These are phyloP conservation scores for Amanita fuliginea DNA, from an alignment of 768 basidiomycete genomes.

Conservation along the genomic window DNA sequence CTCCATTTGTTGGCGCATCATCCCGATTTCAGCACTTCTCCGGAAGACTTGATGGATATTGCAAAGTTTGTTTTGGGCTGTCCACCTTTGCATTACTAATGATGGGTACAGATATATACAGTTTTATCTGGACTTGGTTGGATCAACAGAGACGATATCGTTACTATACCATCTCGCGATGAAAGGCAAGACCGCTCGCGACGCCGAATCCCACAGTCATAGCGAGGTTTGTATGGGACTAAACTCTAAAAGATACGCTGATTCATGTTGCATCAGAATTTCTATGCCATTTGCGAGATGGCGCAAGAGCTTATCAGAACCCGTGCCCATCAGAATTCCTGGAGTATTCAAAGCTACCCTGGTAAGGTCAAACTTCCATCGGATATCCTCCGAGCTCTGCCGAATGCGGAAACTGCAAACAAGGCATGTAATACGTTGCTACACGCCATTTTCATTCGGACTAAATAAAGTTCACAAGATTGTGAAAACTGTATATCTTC, in stretches of 20 bases:
- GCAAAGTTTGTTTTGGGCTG: conserved; percentile 48
- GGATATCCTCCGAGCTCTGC: conserved; percentile 71
- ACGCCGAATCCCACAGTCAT: conserved; percentile 52
- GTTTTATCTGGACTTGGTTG: conserved; percentile 75
- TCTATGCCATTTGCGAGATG: conserved; percentile 82
- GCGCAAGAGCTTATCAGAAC: conserved; percentile 79
- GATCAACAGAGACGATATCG: conserved; percentile 70
- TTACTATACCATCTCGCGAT: conserved; percentile 74
- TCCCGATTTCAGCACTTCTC: conserved; percentile 70
- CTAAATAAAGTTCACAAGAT: conserved; percentile 30
- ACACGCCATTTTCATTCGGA: not conserved
- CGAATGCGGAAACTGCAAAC: conserved; percentile 51
- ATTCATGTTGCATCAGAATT: conserved; percentile 39
- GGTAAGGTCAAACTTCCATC: conserved; percentile 69
- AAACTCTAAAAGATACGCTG: not conserved
- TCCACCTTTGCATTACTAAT: conserved; percentile 4
- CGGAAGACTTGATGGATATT: conserved; percentile 65
- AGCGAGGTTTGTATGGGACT: conserved; percentile 47
- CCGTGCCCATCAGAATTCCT: conserved; percentile 52
- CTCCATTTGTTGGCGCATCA: conserved; percentile 88
- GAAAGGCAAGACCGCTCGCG: conserved; percentile 81
- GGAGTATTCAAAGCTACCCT: conserved; percentile 73
- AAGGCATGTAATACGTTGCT: conserved; percentile 28
- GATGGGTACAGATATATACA: conserved; percentile 61
- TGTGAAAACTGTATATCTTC: conserved; percentile 54